Evolutionary conservation across 192 early-diverging fungal species (phyloP).

Genomic region (Borealophlyctis nickersoniae): DNA sequence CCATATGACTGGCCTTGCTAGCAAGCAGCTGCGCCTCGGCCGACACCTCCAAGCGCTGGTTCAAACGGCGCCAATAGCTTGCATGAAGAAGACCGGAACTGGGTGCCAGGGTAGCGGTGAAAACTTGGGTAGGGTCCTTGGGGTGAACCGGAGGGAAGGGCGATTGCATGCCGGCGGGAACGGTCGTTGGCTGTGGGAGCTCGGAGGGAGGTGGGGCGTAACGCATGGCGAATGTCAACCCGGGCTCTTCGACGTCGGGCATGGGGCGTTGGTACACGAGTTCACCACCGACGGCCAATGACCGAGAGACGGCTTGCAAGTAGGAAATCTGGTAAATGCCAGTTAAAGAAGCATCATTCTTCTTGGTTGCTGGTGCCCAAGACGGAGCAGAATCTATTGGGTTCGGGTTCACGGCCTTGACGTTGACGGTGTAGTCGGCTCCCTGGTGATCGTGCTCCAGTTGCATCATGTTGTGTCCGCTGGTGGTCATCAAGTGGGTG

Average conservation of each 20-base stretch:
- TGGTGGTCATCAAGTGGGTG: constrained; percentile 57
- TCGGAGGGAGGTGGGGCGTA: constrained; percentile 36
- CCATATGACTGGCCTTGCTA: constrained; percentile 47
- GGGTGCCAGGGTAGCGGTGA: constrained; percentile 47
- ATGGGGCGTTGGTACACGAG: constrained; percentile 79
- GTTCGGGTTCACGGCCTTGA: constrained; percentile 96
- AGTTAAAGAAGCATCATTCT: constrained; percentile 49
- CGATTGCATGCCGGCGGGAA: constrained; percentile 46
- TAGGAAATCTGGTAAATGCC: constrained; percentile 86
- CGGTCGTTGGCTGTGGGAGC: constrained; percentile 56
- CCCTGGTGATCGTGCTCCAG: constrained; percentile 92
- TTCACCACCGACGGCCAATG: constrained; percentile 83
- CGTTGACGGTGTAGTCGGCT: constrained; percentile 78
- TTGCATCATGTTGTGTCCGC: constrained; percentile 87
- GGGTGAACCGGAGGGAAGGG: constrained; percentile 54
- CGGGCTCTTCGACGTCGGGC: constrained; percentile 76
- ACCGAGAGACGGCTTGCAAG: constrained; percentile 83
- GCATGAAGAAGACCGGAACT: constrained; percentile 63
- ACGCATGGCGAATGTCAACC: constrained; percentile 49
- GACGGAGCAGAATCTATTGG: constrained; percentile 60
- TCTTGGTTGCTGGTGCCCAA: constrained; percentile 19
- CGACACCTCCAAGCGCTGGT: constrained; percentile 90
- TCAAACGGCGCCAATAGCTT: constrained; percentile 86
- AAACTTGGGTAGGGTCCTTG: constrained; percentile 48
- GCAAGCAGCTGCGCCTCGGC: constrained; percentile 84